These are phyloP conservation scores for Guyanaporus albipodus DNA, from an alignment of 768 basidiomycete species.

Conservation along the genomic window DNA sequence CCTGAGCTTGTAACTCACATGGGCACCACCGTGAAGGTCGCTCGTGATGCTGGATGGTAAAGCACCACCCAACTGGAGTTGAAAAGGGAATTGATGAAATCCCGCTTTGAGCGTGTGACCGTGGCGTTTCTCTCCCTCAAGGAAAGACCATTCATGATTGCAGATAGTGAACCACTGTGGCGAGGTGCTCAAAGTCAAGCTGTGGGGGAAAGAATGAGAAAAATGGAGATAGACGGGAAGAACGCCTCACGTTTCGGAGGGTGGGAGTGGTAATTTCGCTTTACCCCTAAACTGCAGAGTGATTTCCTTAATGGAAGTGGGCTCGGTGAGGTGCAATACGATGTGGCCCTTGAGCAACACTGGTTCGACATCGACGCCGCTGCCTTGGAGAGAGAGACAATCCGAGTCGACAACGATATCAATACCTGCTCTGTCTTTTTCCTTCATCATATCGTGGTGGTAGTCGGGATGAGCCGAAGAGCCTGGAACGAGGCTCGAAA, in stretches of 20 bases:
- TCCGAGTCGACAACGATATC: conserved; percentile 77
- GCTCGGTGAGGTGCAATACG: conserved; percentile 72
- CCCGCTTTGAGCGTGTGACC: conserved; percentile 95
- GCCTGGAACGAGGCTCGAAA: conserved; percentile 27
- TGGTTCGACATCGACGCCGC: conserved; percentile 80
- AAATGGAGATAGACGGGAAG: conserved; percentile 1
- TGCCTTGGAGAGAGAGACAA: conserved; percentile 67
- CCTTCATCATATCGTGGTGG: conserved; percentile 40
- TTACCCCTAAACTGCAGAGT: conserved; percentile 84
- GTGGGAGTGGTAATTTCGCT: conserved; percentile 59
- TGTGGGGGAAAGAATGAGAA: conserved; percentile 4
- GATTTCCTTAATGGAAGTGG: conserved; percentile 80
- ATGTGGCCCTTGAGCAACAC: conserved; percentile 78
- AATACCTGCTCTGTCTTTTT: conserved; percentile 51
- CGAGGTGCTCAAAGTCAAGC: conserved; percentile 25
- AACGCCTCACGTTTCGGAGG: conserved; percentile 52
- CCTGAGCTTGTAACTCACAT: conserved; percentile 84
- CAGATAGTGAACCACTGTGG: conserved; percentile 60
- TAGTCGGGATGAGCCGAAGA: conserved; percentile 20
- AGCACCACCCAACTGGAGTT: conserved; percentile 77
- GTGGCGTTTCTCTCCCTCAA: conserved; percentile 75
- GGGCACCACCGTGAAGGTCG: conserved; percentile 50
- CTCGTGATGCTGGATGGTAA: conserved; percentile 77
- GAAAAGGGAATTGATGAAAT: conserved; percentile 89
- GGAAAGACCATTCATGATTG: conserved; percentile 89